Conservation (phyloP, 2,329 filamentous ascomycete species). For the Aureobasidium sp. region DNA sequence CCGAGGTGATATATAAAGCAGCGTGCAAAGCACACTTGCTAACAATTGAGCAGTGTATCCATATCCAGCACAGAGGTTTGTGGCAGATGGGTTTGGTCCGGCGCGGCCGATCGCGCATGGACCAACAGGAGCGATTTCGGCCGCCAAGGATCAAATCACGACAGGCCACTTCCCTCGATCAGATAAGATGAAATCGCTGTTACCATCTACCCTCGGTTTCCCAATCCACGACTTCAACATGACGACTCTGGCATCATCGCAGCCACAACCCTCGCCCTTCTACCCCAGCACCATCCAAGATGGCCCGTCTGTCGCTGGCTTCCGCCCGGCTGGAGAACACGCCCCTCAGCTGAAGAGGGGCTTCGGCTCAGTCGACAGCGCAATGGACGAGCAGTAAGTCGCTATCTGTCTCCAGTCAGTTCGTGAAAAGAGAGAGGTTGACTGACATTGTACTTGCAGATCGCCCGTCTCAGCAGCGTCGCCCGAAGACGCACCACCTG, state of each 20-base stretch:
- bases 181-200: slow-evolving; percentile 10
- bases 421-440: not conserved
- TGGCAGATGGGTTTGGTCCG: not conserved
- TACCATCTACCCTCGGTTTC: slow-evolving; percentile 10
- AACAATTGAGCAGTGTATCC: not conserved
- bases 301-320: not conserved
- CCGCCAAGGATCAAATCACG: slow-evolving; percentile 9
- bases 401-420: not conserved
- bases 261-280: not conserved
- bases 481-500: not conserved
- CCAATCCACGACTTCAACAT: not conserved
- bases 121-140: not conserved
- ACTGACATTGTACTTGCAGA: not conserved
- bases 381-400: slow-evolving; percentile 1
- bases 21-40: not conserved
- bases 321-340: not conserved
- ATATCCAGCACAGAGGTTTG: not conserved
- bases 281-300: not conserved
- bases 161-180: slow-evolving; percentile 6
- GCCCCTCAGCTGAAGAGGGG: not conserved
- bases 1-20: not conserved
- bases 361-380: not conserved
- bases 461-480: slow-evolving; percentile 2
- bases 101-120: not conserved
- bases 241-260: not conserved